These are phyloP conservation scores for Hanseniaspora clermontiae DNA, from an alignment of 805 yeast species.

Conservation along the genomic window DNA sequence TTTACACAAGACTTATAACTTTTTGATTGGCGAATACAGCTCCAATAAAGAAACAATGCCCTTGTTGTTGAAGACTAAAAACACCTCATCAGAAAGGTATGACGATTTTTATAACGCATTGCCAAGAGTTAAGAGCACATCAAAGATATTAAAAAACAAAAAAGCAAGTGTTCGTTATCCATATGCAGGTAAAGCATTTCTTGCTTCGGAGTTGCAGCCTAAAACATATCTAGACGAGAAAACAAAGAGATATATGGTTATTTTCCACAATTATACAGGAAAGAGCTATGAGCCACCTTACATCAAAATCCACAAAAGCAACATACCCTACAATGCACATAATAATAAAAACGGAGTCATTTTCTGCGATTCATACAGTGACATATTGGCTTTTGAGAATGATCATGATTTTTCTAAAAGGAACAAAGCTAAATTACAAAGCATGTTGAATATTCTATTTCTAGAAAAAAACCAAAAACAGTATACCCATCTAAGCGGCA, in stretches of 20 bases:
- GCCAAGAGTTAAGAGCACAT: neutral
- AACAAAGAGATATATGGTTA: neutral
- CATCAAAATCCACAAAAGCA: neutral
- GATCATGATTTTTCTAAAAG: neutral
- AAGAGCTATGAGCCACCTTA: neutral
- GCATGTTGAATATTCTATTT: neutral
- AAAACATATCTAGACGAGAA: neutral
- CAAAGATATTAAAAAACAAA: neutral
- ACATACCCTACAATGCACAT: neutral
- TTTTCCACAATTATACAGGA: neutral
- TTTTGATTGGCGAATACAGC: neutral
- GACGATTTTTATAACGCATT: neutral
- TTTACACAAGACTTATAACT: neutral
- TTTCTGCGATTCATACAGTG: neutral
- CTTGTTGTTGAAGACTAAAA: neutral
- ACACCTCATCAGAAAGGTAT: neutral
- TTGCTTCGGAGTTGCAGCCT: neutral
- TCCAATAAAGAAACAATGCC: neutral
- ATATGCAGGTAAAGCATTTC: neutral
- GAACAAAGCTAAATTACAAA: neutral
- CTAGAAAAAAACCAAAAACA: neutral
- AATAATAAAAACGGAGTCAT: neutral
- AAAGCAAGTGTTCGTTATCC: neutral
- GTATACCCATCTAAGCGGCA: neutral
- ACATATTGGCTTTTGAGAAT: neutral